Base-by-base conservation (phyloP, 768 basidiomycete species). In the Mycena leptocephala region DNA sequence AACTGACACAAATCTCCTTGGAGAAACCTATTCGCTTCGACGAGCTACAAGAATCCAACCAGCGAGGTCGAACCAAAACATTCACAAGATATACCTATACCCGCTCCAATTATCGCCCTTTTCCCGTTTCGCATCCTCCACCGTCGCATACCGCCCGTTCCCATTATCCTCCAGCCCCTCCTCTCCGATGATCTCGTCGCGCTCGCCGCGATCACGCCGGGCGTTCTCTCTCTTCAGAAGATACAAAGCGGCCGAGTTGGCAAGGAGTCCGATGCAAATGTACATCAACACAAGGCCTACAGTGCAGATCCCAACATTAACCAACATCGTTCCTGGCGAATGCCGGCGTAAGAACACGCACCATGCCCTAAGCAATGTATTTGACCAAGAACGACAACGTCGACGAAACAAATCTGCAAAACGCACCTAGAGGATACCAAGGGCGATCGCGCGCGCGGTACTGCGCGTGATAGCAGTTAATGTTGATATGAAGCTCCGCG, bases 111-210 rank as follows among this genome's bases (percentile, higher is more conserved):
- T n/a, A n/a, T 95, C 94, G 4, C 94, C 94, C 79, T 93, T 94
- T 51, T 89, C 89, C 28, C 82, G 85, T 75, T 88, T 88, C 22
- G 93, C 94, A 24, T 89, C 91, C 65, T 91, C 88, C n/a, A 91
- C 84, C 72, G 85, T 91, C 66, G 85, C 83, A 76, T 87, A 93
- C 35, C 78, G 84, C 4, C 93, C 93, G 79, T 94, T 94, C 55
- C 83, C 85, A 66, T 87, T 88, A 67, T 89, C 78, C 3, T 37
- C 89, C 88, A 11, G 86, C 76, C 9, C 89, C 89, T 65, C 88
- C 1, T 71, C 94, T 92, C 88, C 86, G 67, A 95, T 93, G 41
- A 93, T 83, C 78, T 94, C 94, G 80, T 95, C 91, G 14, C 93
- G 88, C 75, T 93, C 91, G 0, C 95, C 93, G 8, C n/a, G n/a